These are phyloP conservation scores for Malassezia brasiliensis DNA, from an alignment of 1,284 basidiomycete genomes.

Conservation along the genomic window DNA sequence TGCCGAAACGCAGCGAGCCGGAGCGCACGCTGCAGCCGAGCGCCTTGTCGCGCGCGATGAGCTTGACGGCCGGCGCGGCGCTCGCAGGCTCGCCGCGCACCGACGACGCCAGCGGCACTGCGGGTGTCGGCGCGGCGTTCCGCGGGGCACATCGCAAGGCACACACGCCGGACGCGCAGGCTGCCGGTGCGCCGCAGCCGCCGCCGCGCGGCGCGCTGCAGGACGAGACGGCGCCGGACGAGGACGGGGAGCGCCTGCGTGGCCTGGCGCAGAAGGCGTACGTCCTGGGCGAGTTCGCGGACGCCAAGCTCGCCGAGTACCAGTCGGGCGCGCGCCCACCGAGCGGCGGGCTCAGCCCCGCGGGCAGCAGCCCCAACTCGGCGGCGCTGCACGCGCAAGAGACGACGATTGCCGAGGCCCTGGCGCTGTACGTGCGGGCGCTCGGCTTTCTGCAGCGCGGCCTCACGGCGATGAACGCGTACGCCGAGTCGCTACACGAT, in stretches of 20 bases:
- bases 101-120: background rate
- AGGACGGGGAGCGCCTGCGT: slow-evolving; percentile 65
- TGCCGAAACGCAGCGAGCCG: background rate
- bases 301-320: slow-evolving; percentile 70
- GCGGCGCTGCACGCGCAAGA: slow-evolving; percentile 31
- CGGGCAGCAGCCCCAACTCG: slow-evolving; percentile 11
- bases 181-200: background rate
- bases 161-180: background rate
- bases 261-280: slow-evolving; percentile 90
- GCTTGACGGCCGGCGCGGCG: slow-evolving; percentile 70
- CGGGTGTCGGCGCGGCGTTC: background rate
- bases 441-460: slow-evolving; percentile 87
- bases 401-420: slow-evolving; percentile 58
- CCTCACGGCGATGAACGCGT: slow-evolving; percentile 53
- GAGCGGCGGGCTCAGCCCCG: slow-evolving; percentile 3
- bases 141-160: slow-evolving; percentile 34
- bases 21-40: slow-evolving; percentile 19
- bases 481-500: background rate
- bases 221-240: slow-evolving; percentile 55
- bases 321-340: slow-evolving; percentile 10
- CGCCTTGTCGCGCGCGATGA: slow-evolving; percentile 65
- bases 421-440: slow-evolving; percentile 84
- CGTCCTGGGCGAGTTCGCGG: slow-evolving; percentile 82
- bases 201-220: background rate
- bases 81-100: slow-evolving; percentile 58